Base-by-base conservation (phyloP, 192 early-diverging fungal species). In the Gonapodya prolifera region DNA sequence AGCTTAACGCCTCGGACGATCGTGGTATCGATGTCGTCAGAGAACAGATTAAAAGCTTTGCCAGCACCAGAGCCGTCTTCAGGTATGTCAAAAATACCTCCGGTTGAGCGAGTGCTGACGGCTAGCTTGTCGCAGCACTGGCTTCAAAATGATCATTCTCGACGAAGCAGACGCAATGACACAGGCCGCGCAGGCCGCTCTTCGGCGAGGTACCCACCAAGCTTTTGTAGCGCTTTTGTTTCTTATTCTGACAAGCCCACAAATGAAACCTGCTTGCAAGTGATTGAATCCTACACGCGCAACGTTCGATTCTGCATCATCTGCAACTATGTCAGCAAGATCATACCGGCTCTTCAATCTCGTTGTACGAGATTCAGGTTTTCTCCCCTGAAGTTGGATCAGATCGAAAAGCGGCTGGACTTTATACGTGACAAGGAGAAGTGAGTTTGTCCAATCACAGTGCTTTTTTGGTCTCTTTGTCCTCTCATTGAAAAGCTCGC, bases 101-200 rank as follows among this genome's bases (percentile, higher is more conserved):
- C 30, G 33, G 35, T 79, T 1, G 36, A 77, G 33, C 81, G 28
- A 69, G 29, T 1, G 75, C 35, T 35, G 35, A 0, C 18, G 0
- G 2, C 32, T 28, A 8, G 17, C 16, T 34, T 28, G 45, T 28
- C 35, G 1, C 75, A 93, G 92, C 77, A 87, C 91, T 2, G 95
- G 94, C 2, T 94, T 97, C 83, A 99, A 99, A 81, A 86, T 99
- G 69, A 96, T 99, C 77, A 93, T 99, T 69, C 83, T 99, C 45
- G 98, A 99, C 78, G 98, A 99, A 81, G 94, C 95, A 30, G 98
- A 99, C 79, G 92, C 93, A 8, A 96, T 99, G 95, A 99, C 98
- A 0, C 87, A 91, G 45, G 85, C 87, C 30, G 96, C 96, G 2
- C 98, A 98, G 81, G 90, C 92, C 34, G 96, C 98, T 2, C 82